Percentiles rank a stretch among this genome's conserved stretches.
phyloP scores from a whole-genome alignment of 2,329 filamentous ascomycete genomes.

The Sclerotiophoma versabilis region DNA sequence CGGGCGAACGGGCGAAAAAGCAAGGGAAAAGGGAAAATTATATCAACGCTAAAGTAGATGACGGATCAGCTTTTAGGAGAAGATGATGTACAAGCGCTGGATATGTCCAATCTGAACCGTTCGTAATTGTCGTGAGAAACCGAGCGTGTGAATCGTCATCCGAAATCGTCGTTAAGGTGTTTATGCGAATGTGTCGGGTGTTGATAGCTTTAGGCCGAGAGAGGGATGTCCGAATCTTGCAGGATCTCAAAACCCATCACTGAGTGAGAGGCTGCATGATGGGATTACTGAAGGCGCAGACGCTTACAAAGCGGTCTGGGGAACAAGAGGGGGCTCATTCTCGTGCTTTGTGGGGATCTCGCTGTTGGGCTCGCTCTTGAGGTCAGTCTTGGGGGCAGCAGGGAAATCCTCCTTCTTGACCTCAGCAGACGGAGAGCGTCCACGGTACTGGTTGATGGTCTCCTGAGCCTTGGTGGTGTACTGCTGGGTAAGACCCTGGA shows the following conservation, averaged over 20 bases:
- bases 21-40: constrained; percentile 23
- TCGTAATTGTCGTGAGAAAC: constrained; percentile 29
- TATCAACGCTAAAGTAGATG: constrained; percentile 33
- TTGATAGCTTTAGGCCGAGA: not conserved
- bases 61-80: constrained; percentile 37
- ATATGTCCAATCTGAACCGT: constrained; percentile 39
- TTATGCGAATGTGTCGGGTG: constrained; percentile 15
- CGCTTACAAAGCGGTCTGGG: constrained; percentile 40
- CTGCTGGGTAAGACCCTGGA: constrained; percentile 66
- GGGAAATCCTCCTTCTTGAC: constrained; percentile 46
- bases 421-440: constrained; percentile 47
- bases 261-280: not conserved
- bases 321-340: constrained; percentile 26
- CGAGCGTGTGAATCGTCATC: constrained; percentile 30
- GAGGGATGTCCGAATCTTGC: not conserved
- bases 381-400: constrained; percentile 36
- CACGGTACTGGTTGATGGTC: constrained; percentile 49
- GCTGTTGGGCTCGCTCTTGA: constrained; percentile 13
- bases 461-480: constrained; percentile 68
- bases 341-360: constrained; percentile 26
- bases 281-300: not conserved
- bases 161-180: constrained; percentile 31
- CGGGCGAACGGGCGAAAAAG: constrained; percentile 8
- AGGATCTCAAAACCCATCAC: not conserved
- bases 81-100: constrained; percentile 32